Evolutionary conservation across 495 filamentous ascomycete species (phyloP), one percentile per base, ranked within the genome.

Genomic region (Penicillium ochrochloron): DNA sequence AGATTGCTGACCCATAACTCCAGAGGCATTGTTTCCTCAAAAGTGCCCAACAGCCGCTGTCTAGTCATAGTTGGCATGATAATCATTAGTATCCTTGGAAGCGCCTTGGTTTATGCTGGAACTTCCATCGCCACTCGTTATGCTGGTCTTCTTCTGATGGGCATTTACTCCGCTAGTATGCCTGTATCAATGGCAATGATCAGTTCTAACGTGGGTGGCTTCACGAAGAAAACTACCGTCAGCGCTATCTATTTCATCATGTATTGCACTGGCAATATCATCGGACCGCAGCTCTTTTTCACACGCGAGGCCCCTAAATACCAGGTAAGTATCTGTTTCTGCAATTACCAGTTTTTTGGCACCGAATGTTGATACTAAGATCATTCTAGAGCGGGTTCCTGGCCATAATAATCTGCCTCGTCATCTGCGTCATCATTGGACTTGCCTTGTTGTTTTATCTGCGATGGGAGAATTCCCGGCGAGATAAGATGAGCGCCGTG

Each of bases 211-310:
- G 68, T 73, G 7, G 73, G 72, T 19, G 78, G 78, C 0, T 73
- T 75, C 64, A 74, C 74, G 1, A 76, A 76, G 39, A 70, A 64
- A 31, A 51, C 66, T 3, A 73, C 72, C 5, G 69, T 75, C 56
- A 70, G 65, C 37, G 72, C 74, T 3, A 66, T 75, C 17, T 71
- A 65, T 35, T 76, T 76, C 39, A 60, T 75, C 17, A 61, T 69
- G 52, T 76, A 85, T 65, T 86, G 82, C 59, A 72, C 82, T 5
- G 84, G 84, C 2, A 76, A 76, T 39, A 72, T 76, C 44, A 65
- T 76, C 31, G 73, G 71, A 0, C 73, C 73, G 1, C 73, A 75
- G 63, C 11, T 69, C 9, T 75, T 75, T 56, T 68, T 66, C 17
- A 51, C 63, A 39, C 58, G 42, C 2, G 69, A 75, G 19, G 73